These are phyloP conservation scores for Daldinia decipiens DNA, from an alignment of 495 filamentous ascomycete species.

Conservation along the genomic window DNA sequence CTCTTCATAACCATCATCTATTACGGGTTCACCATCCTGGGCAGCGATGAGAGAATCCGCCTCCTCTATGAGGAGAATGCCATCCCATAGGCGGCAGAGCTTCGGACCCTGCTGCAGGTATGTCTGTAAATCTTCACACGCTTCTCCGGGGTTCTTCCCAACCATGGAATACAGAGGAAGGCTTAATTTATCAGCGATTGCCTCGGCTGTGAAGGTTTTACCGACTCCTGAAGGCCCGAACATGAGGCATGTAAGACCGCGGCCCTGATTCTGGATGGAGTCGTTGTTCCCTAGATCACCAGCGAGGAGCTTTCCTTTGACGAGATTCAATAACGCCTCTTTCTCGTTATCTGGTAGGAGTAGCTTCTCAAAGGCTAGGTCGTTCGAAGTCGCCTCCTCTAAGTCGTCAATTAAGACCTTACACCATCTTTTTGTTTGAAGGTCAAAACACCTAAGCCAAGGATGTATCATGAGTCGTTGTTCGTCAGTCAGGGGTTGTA, in stretches of 20 bases:
- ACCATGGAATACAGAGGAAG: conserved; percentile 62
- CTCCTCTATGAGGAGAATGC: conserved; percentile 68
- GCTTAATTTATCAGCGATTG: conserved; percentile 60
- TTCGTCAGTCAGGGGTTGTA: conserved; percentile 52
- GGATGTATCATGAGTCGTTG: conserved; percentile 55
- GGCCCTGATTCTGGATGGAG: conserved; percentile 63
- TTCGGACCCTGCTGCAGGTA: too few relatives aligned
- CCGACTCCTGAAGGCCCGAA: conserved; percentile 65
- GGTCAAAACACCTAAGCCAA: conserved; percentile 56
- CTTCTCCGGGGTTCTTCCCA: conserved; percentile 32
- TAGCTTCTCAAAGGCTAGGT: conserved; percentile 64
- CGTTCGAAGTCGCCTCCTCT: conserved; percentile 60
- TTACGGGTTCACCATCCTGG: conserved; percentile 58
- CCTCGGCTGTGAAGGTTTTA: conserved; percentile 66
- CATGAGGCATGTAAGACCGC: conserved; percentile 65
- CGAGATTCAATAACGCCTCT: conserved; percentile 63
- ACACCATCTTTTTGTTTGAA: conserved; percentile 59
- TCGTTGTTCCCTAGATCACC: conserved; percentile 73
- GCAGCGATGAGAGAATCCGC: conserved; percentile 71
- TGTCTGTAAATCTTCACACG: too few relatives aligned
- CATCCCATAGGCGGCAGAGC: conserved; percentile 59
- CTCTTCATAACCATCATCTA: neutral
- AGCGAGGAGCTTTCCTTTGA: conserved; percentile 55
- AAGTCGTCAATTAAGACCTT: conserved; percentile 52
- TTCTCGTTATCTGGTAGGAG: conserved; percentile 64